Evolutionary conservation across 345 rosid species (phyloP), one percentile per base, ranked within the genome.

Genomic region (Gynandropsis gynandra): DNA sequence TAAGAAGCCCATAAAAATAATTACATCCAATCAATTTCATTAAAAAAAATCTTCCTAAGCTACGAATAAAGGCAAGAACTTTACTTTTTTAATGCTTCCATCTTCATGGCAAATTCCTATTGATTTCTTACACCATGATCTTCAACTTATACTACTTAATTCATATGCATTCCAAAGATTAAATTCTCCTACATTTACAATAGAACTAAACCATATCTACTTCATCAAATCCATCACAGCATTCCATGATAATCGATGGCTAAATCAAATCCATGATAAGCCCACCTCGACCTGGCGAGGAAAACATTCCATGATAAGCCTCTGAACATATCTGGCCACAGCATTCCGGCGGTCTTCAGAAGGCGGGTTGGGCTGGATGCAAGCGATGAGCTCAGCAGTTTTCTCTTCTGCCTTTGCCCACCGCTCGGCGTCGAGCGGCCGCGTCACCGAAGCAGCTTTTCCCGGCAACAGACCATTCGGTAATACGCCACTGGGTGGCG

Each of bases 321-420:
- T 76, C 55, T 72, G 72, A 17, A 88, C 97, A 61, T 93, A 93
- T 20, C 62, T 74, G 7, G 97, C 94, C 8, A 93, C 97, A 8
- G 79, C 95, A 68, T 81, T 83, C n/a, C 99, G 73, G 9, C 80
- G 89, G 71, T 75, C 72, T 75, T 88, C 95, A 0, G 97, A 83
- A 33, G 84, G 89, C 24, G 69, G 61, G 63, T 81, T 76, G 9
- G 99, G 97, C 76, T 93, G 78, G 70, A 93, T 83, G 70, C 94
- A 75, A 56, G 72, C 73, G 47, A 93, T 85, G 47, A 93, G 97
- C 66, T 83, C 78, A 1, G 82, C 77, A 4, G 87, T 85, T 70
- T 82, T 80, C 63, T 80, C 87, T 66, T 93, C 99, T 0, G 94
- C 99, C 66, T 67, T 78, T 13, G 67, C 61, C 97, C 99, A 93